phyloP scores from a whole-genome alignment of 139 green algal genomes.

The Trebouxia sp. region DNA sequence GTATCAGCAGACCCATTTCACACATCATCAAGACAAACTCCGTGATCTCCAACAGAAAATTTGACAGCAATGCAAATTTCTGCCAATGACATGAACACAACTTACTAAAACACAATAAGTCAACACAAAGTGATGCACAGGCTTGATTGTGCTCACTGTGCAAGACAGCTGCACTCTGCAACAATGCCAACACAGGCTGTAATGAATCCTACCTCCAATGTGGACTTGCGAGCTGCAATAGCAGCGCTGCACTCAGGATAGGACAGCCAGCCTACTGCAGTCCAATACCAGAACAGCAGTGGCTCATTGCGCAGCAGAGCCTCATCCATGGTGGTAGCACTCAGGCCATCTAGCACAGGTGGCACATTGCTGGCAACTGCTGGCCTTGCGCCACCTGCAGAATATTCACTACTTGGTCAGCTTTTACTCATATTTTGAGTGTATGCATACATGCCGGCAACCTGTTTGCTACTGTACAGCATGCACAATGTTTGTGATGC shows the following conservation, averaged over 20 bases:
- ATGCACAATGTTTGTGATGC: no score
- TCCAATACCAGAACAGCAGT: conserved; percentile 14
- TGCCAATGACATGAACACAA: no score
- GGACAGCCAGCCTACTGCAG: background rate
- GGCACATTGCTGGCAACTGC: background rate
- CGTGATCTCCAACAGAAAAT: no score
- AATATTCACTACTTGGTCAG: no score
- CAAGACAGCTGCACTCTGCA: no score
- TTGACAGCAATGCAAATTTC: no score
- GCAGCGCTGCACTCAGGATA: background rate
- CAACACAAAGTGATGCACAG: no score
- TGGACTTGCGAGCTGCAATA: background rate
- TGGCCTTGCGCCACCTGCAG: background rate
- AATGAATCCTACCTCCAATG: background rate
- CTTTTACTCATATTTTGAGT: no score
- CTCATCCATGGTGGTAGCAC: conserved; percentile 25
- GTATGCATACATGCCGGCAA: no score
- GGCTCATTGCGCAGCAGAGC: conserved; percentile 17
- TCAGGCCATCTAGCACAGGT: conserved; percentile 28
- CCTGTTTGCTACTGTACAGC: background rate
- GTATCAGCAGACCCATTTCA: no score
- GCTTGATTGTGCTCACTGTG: background rate
- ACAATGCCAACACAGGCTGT: background rate
- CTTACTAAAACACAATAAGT: no score
- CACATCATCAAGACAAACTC: no score